These are phyloP conservation scores for Microcera coccophila DNA, from an alignment of 2,329 filamentous ascomycete species.

Conservation along the genomic window DNA sequence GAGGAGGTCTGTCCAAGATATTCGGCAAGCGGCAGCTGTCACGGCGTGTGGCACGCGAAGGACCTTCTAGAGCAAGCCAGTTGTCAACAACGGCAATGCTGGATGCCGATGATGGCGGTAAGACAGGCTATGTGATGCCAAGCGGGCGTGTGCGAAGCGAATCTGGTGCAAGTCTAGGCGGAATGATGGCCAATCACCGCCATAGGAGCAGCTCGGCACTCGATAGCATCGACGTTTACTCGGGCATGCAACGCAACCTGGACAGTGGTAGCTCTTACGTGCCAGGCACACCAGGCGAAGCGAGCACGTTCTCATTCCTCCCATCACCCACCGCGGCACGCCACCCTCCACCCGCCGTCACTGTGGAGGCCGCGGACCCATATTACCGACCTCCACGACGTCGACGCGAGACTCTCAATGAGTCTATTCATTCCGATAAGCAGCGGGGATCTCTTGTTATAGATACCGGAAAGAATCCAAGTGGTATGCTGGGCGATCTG, in stretches of 20 bases:
- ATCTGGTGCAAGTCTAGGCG: slow-evolving; percentile 56
- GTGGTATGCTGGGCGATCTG: slow-evolving; percentile 33
- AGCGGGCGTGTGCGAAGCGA: slow-evolving; percentile 56
- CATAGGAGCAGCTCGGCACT: slow-evolving; percentile 54
- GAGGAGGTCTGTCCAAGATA: slow-evolving; percentile 83
- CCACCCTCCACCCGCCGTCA: slow-evolving; percentile 43
- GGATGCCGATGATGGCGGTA: slow-evolving; percentile 61
- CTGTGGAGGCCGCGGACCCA: slow-evolving; percentile 61
- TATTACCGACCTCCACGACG: slow-evolving; percentile 85
- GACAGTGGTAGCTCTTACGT: slow-evolving; percentile 63
- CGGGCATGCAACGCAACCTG: slow-evolving; percentile 43
- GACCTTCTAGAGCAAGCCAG: slow-evolving; percentile 71
- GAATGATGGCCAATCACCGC: slow-evolving; percentile 41
- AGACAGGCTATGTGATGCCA: slow-evolving; percentile 54
- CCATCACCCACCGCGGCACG: slow-evolving; percentile 52
- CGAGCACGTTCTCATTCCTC: slow-evolving; percentile 69
- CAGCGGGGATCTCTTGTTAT: slow-evolving; percentile 27
- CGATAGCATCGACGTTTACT: slow-evolving; percentile 48
- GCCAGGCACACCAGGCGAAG: slow-evolving; percentile 69
- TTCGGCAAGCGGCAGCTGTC: slow-evolving; percentile 89
- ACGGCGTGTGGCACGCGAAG: slow-evolving; percentile 61
- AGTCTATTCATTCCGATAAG: slow-evolving; percentile 32
- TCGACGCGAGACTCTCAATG: slow-evolving; percentile 57
- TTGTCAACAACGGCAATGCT: slow-evolving; percentile 81
- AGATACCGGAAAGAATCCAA: slow-evolving; percentile 38